Conservation (phyloP, 257 asterid genomes). For the Catharanthus roseus region DNA sequence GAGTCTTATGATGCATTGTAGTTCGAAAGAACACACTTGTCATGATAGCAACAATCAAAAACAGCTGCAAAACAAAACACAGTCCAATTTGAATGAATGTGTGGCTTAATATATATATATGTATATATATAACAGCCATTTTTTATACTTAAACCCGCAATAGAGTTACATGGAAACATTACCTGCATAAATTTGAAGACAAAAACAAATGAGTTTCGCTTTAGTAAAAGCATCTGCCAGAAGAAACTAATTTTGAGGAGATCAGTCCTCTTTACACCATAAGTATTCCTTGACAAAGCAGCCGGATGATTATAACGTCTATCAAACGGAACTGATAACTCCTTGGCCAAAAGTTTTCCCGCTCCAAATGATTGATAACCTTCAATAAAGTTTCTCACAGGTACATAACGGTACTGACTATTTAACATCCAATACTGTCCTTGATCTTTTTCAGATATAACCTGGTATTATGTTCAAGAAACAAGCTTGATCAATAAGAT, state of each 20-base stretch:
- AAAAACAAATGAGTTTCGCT: slow-evolving; percentile 73
- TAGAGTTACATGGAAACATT: no score
- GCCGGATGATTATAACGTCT: slow-evolving; percentile 79
- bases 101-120: background rate
- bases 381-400: slow-evolving; percentile 65
- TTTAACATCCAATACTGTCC: slow-evolving; percentile 74
- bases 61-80: slow-evolving; percentile 50
- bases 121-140: no score
- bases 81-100: slow-evolving; percentile 1
- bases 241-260: slow-evolving; percentile 63
- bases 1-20: slow-evolving; percentile 64
- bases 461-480: slow-evolving; percentile 31
- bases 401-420: slow-evolving; percentile 48
- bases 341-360: slow-evolving; percentile 54
- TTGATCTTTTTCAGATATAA: slow-evolving; percentile 86
- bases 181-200: slow-evolving; percentile 86
- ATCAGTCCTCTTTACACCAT: slow-evolving; percentile 58
- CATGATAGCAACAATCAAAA: slow-evolving; percentile 69
- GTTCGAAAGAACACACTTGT: slow-evolving; percentile 84
- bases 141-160: no score
- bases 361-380: slow-evolving; percentile 48
- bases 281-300: slow-evolving; percentile 58
- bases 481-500: slow-evolving; percentile 16
- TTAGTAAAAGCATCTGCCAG: slow-evolving; percentile 81
- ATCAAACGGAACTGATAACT: slow-evolving; percentile 62